Conservation (phyloP, 768 basidiomycete genomes). For the Candolleomyces eurysporus region DNA sequence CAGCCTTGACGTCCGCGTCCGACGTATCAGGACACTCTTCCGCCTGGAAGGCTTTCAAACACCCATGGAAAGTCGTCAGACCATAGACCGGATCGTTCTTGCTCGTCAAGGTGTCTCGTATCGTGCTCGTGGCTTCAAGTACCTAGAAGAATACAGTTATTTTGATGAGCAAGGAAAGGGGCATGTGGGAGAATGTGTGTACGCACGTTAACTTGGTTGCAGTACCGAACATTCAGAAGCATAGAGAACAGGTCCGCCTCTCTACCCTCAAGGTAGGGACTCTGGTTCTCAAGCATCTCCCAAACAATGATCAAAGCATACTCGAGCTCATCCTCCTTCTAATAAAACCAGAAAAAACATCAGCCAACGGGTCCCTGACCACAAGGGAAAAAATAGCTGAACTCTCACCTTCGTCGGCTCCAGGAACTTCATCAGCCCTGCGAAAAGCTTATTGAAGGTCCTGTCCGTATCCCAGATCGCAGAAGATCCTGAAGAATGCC, state of each 20-base stretch:
- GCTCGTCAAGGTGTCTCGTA: slow-evolving; percentile 70
- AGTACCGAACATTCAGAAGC: slow-evolving; percentile 71
- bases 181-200: not conserved
- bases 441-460: slow-evolving; percentile 69
- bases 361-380: not conserved
- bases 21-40: slow-evolving; percentile 42
- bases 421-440: slow-evolving; percentile 61
- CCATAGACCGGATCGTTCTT: slow-evolving; percentile 84
- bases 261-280: slow-evolving; percentile 69
- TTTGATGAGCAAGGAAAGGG: slow-evolving; percentile 1
- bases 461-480: slow-evolving; percentile 75
- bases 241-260: slow-evolving; percentile 75
- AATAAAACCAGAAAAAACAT: not conserved
- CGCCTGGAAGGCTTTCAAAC: slow-evolving; percentile 60
- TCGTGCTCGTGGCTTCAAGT: slow-evolving; percentile 77
- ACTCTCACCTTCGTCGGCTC: slow-evolving; percentile 57
- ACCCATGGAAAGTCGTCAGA: slow-evolving; percentile 77
- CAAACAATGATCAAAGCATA: slow-evolving; percentile 80
- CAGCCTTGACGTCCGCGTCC: slow-evolving; percentile 54
- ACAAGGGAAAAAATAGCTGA: not conserved
- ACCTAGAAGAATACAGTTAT: slow-evolving; percentile 45
- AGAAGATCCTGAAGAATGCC: slow-evolving; percentile 28
- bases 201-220: slow-evolving; percentile 67
- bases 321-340: slow-evolving; percentile 67
- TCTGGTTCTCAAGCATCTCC: slow-evolving; percentile 80